Conservation (phyloP, 225 moss, liverwort and hornwort species). For the Pseudisothecium myosuroides region DNA sequence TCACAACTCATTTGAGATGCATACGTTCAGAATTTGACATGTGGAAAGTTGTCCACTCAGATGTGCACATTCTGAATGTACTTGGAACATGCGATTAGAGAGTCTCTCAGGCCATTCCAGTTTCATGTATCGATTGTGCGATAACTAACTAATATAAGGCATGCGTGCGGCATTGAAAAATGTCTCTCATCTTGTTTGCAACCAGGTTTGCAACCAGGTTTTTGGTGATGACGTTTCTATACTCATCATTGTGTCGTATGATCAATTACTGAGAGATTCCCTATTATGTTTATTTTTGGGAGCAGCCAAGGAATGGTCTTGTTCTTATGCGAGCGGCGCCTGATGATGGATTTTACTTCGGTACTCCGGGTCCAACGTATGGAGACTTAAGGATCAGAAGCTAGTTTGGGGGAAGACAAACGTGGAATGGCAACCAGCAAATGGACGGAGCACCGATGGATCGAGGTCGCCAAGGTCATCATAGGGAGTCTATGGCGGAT, state of each 20-base stretch:
- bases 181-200: not conserved
- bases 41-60: not conserved
- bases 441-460: not conserved
- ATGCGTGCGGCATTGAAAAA: not conserved
- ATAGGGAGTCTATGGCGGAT: not conserved
- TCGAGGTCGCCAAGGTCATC: not conserved
- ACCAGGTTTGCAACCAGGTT: not conserved
- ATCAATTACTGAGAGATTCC: not conserved
- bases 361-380: not conserved
- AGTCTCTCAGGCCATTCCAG: not conserved
- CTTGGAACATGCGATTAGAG: too few species aligned
- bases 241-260: not conserved
- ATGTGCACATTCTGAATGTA: not conserved
- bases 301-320: constrained; percentile 44
- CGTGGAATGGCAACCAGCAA: not conserved
- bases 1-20: not conserved
- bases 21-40: not conserved
- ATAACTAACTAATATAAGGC: too few species aligned
- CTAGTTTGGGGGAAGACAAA: not conserved
- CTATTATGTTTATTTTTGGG: not conserved
- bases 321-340: constrained; percentile 26
- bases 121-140: not conserved
- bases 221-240: not conserved
- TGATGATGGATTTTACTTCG: constrained; percentile 1
- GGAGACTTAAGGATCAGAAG: not conserved